A percentile compares a stretch with the other conserved stretches of the same genome.
These are phyloP conservation scores for Claviceps arundinis DNA, from an alignment of 2,329 filamentous ascomycete species.

Conservation along the genomic window DNA sequence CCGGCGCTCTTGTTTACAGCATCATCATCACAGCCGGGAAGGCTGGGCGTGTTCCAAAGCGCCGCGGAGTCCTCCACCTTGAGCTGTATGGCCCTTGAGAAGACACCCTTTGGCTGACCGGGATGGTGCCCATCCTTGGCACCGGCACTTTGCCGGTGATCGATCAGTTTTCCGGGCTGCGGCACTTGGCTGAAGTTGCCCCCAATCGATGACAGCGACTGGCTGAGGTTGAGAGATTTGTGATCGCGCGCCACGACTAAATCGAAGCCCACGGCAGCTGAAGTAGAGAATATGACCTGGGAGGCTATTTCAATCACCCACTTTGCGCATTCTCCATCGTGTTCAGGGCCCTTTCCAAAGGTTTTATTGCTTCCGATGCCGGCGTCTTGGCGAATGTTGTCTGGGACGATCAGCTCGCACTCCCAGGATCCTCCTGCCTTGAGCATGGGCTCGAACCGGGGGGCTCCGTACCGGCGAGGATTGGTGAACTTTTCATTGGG, in stretches of 20 bases:
- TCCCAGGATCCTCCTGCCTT: slow-evolving; percentile 87
- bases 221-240: slow-evolving; percentile 59
- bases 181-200: slow-evolving; percentile 34
- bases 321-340: slow-evolving; percentile 46
- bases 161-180: slow-evolving; percentile 59
- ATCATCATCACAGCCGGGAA: slow-evolving; percentile 53
- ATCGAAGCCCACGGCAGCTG: slow-evolving; percentile 79
- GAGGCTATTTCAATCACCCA: slow-evolving; percentile 90
- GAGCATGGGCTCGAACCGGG: slow-evolving; percentile 90
- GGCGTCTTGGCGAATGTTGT: slow-evolving; percentile 57
- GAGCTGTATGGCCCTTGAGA: slow-evolving; percentile 65
- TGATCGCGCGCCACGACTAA: slow-evolving; percentile 75
- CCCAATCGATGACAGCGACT: slow-evolving; percentile 28
- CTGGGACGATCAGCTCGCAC: slow-evolving; percentile 66
- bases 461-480: slow-evolving; percentile 58
- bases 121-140: slow-evolving; percentile 45
- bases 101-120: slow-evolving; percentile 61
- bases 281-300: slow-evolving; percentile 86
- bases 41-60: slow-evolving; percentile 81
- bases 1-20: slow-evolving; percentile 18
- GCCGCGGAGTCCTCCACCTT: slow-evolving; percentile 78
- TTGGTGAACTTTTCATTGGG: slow-evolving; percentile 67
- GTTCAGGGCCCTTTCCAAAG: slow-evolving; percentile 31
- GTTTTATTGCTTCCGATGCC: slow-evolving; percentile 30
- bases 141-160: slow-evolving; percentile 54